These are phyloP conservation scores for Vitis hybrid DNA, from an alignment of 177 flowering plant species.

Conservation along the genomic window DNA sequence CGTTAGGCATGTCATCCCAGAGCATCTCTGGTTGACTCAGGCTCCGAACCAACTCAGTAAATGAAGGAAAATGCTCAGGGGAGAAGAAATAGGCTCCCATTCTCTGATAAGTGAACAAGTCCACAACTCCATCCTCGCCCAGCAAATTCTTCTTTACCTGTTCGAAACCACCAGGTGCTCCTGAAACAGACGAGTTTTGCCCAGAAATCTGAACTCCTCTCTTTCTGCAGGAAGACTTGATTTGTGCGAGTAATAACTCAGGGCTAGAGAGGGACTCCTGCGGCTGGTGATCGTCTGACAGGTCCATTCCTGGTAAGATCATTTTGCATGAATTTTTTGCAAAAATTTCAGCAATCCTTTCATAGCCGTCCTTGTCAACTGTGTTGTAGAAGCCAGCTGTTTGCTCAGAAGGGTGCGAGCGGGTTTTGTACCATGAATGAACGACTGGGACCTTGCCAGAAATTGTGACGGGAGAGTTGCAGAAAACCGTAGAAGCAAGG, in stretches of 20 bases:
- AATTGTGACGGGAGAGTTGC: conserved; percentile 30
- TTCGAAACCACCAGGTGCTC: conserved; percentile 33
- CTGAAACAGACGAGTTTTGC: conserved; percentile 46
- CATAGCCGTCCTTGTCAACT: conserved; percentile 62
- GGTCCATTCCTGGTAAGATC: conserved; percentile 81
- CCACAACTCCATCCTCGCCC: conserved; percentile 32
- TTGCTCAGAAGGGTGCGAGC: conserved; percentile 76
- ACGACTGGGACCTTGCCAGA: conserved; percentile 71
- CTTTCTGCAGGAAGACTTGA: conserved; percentile 46
- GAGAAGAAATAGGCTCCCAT: conserved; percentile 97
- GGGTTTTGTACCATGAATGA: conserved; percentile 59
- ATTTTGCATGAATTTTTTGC: conserved; percentile 61
- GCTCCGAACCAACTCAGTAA: conserved; percentile 56
- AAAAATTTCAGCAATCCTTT: conserved; percentile 62
- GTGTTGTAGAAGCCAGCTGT: conserved; percentile 87
- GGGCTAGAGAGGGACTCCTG: conserved; percentile 55
- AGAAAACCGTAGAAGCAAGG: conserved; percentile 54
- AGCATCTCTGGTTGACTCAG: conserved; percentile 41
- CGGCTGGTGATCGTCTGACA: conserved; percentile 56
- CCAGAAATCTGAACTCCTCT: conserved; percentile 63
- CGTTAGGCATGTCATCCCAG: conserved; percentile 53
- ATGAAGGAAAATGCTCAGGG: conserved; percentile 75
- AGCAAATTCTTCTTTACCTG: conserved; percentile 53
- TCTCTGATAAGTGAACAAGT: conserved; percentile 77
- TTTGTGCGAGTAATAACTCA: conserved; percentile 54